phyloP scores from a whole-genome alignment of 2,329 filamentous ascomycete genomes.

The Epichloe gansuensis region DNA sequence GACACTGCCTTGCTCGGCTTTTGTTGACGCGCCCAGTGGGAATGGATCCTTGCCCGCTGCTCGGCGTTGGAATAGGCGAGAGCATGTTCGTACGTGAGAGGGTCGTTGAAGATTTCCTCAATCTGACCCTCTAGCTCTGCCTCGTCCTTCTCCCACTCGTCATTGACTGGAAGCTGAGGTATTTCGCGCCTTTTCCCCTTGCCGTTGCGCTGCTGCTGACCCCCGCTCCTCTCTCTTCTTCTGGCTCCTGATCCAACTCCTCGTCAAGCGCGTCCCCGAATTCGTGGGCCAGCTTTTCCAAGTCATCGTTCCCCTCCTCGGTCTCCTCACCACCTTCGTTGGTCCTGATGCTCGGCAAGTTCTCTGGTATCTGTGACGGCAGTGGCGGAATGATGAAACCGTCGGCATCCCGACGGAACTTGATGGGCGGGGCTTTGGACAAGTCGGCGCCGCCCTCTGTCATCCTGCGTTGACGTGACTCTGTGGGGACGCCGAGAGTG shows the following conservation, averaged over 20 bases:
- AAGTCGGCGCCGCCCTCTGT: constrained; percentile 23
- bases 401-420: constrained; percentile 47
- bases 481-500: not conserved
- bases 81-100: constrained; percentile 42
- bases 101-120: constrained; percentile 54
- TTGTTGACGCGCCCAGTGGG: constrained; percentile 36
- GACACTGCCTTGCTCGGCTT: constrained; percentile 36
- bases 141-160: constrained; percentile 52
- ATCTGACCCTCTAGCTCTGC: constrained; percentile 59
- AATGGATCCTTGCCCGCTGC: constrained; percentile 41
- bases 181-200: constrained; percentile 18
- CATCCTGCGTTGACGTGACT: constrained; percentile 7
- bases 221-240: not conserved
- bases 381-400: constrained; percentile 53
- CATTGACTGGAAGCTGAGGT: constrained; percentile 42
- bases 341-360: constrained; percentile 13
- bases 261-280: constrained; percentile 31
- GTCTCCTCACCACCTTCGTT: constrained; percentile 7
- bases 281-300: constrained; percentile 31
- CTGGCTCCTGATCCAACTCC: constrained; percentile 12
- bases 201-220: constrained; percentile 6
- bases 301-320: constrained; percentile 18
- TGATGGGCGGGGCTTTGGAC: constrained; percentile 20
- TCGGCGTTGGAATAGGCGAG: constrained; percentile 46
- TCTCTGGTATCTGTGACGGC: constrained; percentile 27